These are phyloP conservation scores for Geopyxis carbonaria DNA, from an alignment of 495 filamentous ascomycete genomes.

Conservation along the genomic window DNA sequence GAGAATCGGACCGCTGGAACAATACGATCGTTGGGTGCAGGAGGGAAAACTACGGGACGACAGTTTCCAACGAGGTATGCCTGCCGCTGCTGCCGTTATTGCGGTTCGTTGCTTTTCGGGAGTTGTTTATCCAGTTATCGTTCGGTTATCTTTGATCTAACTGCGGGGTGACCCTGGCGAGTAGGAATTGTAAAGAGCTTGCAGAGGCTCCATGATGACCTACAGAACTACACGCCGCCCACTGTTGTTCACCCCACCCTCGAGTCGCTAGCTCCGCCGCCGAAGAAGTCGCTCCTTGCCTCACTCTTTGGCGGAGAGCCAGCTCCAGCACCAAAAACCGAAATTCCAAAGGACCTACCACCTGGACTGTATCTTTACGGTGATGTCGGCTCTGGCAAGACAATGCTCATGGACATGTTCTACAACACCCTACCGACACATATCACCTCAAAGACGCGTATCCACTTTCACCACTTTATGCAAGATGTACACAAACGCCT, in stretches of 20 bases:
- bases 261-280: conserved; percentile 43
- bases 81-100: not conserved
- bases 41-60: conserved; percentile 62
- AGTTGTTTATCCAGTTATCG: too few relatives aligned
- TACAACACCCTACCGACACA: conserved; percentile 76
- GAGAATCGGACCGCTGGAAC: conserved; percentile 52
- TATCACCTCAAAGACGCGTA: conserved; percentile 73
- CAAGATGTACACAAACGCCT: conserved; percentile 89
- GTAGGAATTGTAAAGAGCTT: conserved; percentile 71
- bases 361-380: conserved; percentile 90
- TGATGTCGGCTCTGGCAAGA: conserved; percentile 95
- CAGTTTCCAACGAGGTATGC: conserved; percentile 68
- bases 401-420: conserved; percentile 99
- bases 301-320: conserved; percentile 45
- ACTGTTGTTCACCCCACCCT: conserved; percentile 59
- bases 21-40: conserved; percentile 69
- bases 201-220: conserved; percentile 74
- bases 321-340: conserved; percentile 27
- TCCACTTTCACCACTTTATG: conserved; percentile 99
- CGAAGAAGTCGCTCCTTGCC: conserved; percentile 35
- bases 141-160: too few relatives aligned
- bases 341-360: conserved; percentile 55
- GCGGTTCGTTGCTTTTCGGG: not conserved
- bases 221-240: conserved; percentile 54
- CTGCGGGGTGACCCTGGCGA: not conserved